Percentiles rank a stretch among this genome's conserved stretches.
These are phyloP conservation scores for Globisporangium radiosum DNA, from an alignment of 352 stramenopile species.

Conservation along the genomic window DNA sequence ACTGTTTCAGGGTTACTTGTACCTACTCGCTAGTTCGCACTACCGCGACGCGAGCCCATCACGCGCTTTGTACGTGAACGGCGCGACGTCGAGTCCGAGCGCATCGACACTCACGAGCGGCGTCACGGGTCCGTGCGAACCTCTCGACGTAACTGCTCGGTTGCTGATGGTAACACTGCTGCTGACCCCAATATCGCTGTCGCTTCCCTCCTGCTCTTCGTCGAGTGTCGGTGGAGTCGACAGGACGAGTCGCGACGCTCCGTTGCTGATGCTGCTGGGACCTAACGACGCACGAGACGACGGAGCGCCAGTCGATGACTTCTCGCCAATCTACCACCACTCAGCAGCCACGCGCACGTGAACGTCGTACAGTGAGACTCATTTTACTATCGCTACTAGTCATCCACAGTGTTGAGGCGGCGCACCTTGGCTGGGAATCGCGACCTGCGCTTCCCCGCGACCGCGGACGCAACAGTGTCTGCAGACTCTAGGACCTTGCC, in stretches of 20 bases:
- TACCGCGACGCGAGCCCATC: slow-evolving; percentile 11
- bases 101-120: slow-evolving; percentile 35
- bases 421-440: slow-evolving; percentile 21
- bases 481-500: slow-evolving; percentile 11
- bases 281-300: neutral
- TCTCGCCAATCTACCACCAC: neutral
- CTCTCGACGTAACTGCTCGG: slow-evolving; percentile 1
- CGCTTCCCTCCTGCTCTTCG: neutral
- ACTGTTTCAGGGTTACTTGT: too few relatives aligned
- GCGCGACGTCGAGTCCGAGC: slow-evolving; percentile 50
- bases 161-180: neutral
- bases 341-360: neutral
- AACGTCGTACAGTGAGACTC: neutral
- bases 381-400: too few relatives aligned
- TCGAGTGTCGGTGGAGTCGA: neutral
- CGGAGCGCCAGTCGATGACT: neutral
- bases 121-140: slow-evolving; percentile 1
- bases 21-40: neutral
- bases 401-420: neutral
- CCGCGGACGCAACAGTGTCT: slow-evolving; percentile 5
- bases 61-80: slow-evolving; percentile 40
- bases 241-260: neutral
- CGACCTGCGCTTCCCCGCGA: slow-evolving; percentile 23
- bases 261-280: neutral
- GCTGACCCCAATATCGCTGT: slow-evolving; percentile 4